Evolutionary conservation across 2,329 filamentous ascomycete species (phyloP), one percentile per base, ranked within the genome.

Genomic region (Diaporthe vexans): DNA sequence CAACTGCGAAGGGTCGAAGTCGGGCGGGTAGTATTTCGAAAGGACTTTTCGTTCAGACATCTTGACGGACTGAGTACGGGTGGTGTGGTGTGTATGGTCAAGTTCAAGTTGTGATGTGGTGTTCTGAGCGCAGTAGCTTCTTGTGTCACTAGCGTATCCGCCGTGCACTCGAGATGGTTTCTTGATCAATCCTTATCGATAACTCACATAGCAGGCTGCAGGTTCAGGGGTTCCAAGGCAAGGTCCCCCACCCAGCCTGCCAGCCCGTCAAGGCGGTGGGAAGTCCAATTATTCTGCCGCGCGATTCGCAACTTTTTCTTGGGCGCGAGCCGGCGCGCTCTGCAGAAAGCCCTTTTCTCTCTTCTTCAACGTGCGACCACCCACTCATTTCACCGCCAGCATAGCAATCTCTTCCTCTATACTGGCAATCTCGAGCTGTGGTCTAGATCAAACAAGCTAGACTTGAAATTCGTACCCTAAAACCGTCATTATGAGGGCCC

Each of bases 41-140:
- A 95, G 88, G 65, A 96, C 94, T 85, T 97, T 97, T 80, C 94
- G 91, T 86, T 97, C 94, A 78, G 94, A 95, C 94, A 97, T 97
- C 35, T 57, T 74, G 72, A 61, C 9, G 33, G 33, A 26, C 7
- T n/a, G 19, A 24, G 46, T 51, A 24, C 21, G 21, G 21, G 15
- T 15, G 46, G 21, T 13, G 19, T 35, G 54, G 21, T 13, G 11
- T 35, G 59, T 26, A 37, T 26, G 4, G 37, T 54, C 15, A 57
- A 43, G n/a, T 46, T 9, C 7, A 13, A 8, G 3, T 43, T 21
- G 58, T 15, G 10, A 52, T 17, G 37, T 29, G 40, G 40, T 48
- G 24, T 0, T 51, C 46, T 24, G 46, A 24, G 21, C 46, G 21
- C 13, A 19, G 17, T 40, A 48, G 46, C 46, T 21, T 1, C 46